A percentile compares a stretch with the other conserved stretches of the same genome.
These are phyloP conservation scores for Pseudogymnoascus sp. DNA, from an alignment of 2,329 filamentous ascomycete species.

Conservation along the genomic window DNA sequence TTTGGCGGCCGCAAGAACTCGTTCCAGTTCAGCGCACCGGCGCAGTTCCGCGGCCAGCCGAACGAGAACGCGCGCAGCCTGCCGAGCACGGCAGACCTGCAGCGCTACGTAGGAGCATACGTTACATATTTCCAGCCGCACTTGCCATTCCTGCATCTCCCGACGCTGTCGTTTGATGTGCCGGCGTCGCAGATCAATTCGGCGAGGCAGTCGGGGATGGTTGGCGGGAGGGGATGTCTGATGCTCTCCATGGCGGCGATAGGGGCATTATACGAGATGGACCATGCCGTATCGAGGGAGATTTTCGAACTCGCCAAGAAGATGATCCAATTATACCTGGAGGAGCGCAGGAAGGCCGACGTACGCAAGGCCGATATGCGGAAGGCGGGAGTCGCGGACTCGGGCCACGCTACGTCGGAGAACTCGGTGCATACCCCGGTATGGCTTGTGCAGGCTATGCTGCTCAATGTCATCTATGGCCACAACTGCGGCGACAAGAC, in stretches of 20 bases:
- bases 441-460: slow-evolving; percentile 95
- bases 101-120: slow-evolving; percentile 85
- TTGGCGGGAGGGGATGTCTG: slow-evolving; percentile 78
- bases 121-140: slow-evolving; percentile 91
- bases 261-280: slow-evolving; percentile 80
- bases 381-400: slow-evolving; percentile 41
- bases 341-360: slow-evolving; percentile 81
- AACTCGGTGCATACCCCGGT: slow-evolving; percentile 69
- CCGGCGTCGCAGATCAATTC: slow-evolving; percentile 59
- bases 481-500: slow-evolving; percentile 91
- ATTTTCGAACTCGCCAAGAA: slow-evolving; percentile 91
- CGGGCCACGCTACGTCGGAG: slow-evolving; percentile 45
- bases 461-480: slow-evolving; percentile 91
- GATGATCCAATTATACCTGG: slow-evolving; percentile 88
- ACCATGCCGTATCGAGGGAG: slow-evolving; percentile 70
- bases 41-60: slow-evolving; percentile 41
- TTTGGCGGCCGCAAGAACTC: slow-evolving; percentile 59
- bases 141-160: slow-evolving; percentile 86
- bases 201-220: slow-evolving; percentile 48
- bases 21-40: slow-evolving; percentile 48
- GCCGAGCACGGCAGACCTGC: slow-evolving; percentile 77
- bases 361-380: slow-evolving; percentile 58
- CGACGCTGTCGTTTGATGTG: slow-evolving; percentile 84
- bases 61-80: slow-evolving; percentile 52
- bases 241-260: slow-evolving; percentile 82